phyloP scores from a whole-genome alignment of 2,329 filamentous ascomycete genomes.

The Atkinsonella texensis region DNA sequence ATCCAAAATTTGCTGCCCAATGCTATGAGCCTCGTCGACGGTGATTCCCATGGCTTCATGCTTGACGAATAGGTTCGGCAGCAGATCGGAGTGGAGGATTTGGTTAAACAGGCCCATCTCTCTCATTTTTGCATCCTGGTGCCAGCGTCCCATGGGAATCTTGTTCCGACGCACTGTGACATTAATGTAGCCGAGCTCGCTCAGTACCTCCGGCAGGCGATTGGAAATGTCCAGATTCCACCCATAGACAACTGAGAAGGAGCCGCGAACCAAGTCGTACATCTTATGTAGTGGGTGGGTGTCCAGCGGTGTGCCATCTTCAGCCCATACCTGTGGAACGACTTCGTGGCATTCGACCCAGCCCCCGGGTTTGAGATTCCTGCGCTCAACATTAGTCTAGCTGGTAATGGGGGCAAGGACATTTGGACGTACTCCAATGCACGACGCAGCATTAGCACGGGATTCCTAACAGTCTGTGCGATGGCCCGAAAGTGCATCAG shows the following conservation, averaged over 20 bases:
- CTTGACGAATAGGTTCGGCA: constrained; percentile 21
- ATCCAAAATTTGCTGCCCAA: constrained; percentile 17
- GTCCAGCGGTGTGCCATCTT: constrained; percentile 18
- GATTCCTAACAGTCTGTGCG: constrained; percentile 37
- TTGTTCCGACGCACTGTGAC: constrained; percentile 16
- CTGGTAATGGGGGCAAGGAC: background rate
- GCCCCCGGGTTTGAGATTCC: constrained; percentile 24
- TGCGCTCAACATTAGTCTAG: constrained; percentile 6
- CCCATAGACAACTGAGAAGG: constrained; percentile 20
- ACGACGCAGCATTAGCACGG: constrained; percentile 34
- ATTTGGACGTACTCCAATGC: constrained; percentile 25
- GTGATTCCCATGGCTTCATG: constrained; percentile 21
- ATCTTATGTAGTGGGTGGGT: constrained; percentile 22
- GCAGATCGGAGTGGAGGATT: constrained; percentile 22
- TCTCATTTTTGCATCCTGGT: constrained; percentile 19
- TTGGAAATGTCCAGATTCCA: constrained; percentile 22
- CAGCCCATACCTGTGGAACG: constrained; percentile 19
- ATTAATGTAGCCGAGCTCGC: constrained; percentile 23
- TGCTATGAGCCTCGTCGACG: constrained; percentile 20
- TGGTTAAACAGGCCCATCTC: constrained; percentile 28
- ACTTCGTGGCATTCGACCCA: constrained; percentile 29
- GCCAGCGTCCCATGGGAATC: constrained; percentile 27
- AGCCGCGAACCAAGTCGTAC: constrained; percentile 20
- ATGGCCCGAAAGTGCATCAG: constrained; percentile 42
- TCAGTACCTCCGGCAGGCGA: constrained; percentile 17